Conservation (phyloP, 2,329 filamentous ascomycete species). For the Ophiostoma novo-ulmi region DNA sequence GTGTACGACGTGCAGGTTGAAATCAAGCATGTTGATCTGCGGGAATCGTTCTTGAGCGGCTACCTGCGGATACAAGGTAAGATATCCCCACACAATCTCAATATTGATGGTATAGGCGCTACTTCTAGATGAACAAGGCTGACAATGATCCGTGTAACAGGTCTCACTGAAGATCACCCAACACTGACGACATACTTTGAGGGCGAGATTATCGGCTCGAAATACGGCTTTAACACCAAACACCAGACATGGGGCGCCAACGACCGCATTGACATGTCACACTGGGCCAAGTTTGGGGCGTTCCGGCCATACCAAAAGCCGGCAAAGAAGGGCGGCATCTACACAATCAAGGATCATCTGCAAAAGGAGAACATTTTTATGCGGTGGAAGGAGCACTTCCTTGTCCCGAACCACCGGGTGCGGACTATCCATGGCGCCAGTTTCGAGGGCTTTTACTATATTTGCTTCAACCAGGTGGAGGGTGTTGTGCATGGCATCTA, state of each 20-base stretch:
- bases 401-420: constrained; percentile 91
- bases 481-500: constrained; percentile 91
- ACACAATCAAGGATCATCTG: constrained; percentile 61
- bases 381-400: constrained; percentile 98
- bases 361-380: constrained; percentile 92
- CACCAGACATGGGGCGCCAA: constrained; percentile 88
- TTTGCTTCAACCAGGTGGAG: constrained; percentile 90
- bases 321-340: constrained; percentile 54
- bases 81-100: not conserved
- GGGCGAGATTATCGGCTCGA: constrained; percentile 92
- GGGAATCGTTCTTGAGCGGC: constrained; percentile 88
- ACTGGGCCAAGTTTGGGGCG: constrained; percentile 86
- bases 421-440: constrained; percentile 88
- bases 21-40: constrained; percentile 92
- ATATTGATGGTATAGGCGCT: not conserved
- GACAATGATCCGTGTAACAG: constrained; percentile 41
- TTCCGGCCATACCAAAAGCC: constrained; percentile 69
- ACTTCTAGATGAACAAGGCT: not conserved
- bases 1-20: constrained; percentile 95
- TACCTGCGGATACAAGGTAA: constrained; percentile 92
- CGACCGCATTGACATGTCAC: constrained; percentile 83
- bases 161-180: constrained; percentile 89
- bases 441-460: constrained; percentile 98
- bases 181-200: constrained; percentile 98
- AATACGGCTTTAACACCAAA: constrained; percentile 88